Conservation (phyloP, 441 rosid genomes). For the Pelargonium australe region DNA sequence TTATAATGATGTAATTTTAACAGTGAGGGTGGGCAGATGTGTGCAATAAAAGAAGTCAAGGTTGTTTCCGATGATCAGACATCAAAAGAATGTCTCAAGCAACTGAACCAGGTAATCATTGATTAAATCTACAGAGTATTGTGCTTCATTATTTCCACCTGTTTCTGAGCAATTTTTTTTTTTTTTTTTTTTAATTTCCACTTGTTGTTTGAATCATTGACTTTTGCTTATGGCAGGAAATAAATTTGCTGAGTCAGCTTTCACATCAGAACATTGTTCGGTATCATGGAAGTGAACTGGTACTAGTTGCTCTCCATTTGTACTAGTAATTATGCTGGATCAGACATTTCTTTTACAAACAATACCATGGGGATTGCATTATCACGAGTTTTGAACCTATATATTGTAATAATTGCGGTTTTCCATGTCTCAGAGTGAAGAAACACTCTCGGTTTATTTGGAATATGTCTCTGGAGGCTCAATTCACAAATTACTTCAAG, state of each 20-base stretch:
- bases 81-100: slow-evolving; percentile 82
- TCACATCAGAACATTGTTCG: slow-evolving; percentile 82
- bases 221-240: slow-evolving; percentile 50
- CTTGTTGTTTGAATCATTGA: not conserved
- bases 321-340: not conserved
- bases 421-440: slow-evolving; percentile 54
- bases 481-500: slow-evolving; percentile 84
- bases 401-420: slow-evolving; percentile 19
- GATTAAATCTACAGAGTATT: not conserved
- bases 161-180: not conserved
- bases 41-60: slow-evolving; percentile 91
- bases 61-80: slow-evolving; percentile 77
- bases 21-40: slow-evolving; percentile 88
- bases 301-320: slow-evolving; percentile 27
- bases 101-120: slow-evolving; percentile 72
- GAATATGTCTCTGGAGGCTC: slow-evolving; percentile 96
- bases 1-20: slow-evolving; percentile 21
- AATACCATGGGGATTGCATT: not conserved
- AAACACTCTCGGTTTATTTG: slow-evolving; percentile 82
- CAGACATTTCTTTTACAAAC: too few relatives aligned
- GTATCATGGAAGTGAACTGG: slow-evolving; percentile 91
- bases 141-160: too few relatives aligned
- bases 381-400: slow-evolving; percentile 16
- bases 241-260: slow-evolving; percentile 74
- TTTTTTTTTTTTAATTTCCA: too few relatives aligned